A percentile compares a stretch with the other conserved stretches of the same genome.
Evolutionary conservation across 1,139 yeast genomes (phyloP).

Genomic region (Pichia kudriavzevii): DNA sequence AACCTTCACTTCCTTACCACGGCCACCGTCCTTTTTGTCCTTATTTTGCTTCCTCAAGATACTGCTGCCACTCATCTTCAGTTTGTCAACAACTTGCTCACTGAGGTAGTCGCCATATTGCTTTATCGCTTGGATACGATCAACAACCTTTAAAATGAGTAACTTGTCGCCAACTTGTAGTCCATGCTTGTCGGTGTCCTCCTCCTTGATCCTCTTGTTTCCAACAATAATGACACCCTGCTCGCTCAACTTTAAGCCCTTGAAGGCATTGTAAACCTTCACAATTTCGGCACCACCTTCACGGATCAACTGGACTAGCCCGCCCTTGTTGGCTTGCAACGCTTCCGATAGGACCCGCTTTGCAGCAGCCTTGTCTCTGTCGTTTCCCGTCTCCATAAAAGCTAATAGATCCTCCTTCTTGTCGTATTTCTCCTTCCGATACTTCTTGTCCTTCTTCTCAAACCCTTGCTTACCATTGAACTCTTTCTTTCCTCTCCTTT

Average conservation of each 20-base stretch:
- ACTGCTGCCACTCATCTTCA: slow-evolving; percentile 14
- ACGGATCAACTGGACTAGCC: slow-evolving; percentile 17
- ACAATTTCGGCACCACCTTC: slow-evolving; percentile 14
- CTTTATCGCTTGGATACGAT: slow-evolving; percentile 30
- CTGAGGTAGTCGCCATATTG: slow-evolving; percentile 32
- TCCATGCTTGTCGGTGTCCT: slow-evolving; percentile 6
- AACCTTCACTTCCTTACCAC: slow-evolving; percentile 25
- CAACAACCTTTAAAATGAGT: slow-evolving; percentile 33
- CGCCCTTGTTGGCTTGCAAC: slow-evolving; percentile 12
- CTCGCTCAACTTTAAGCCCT: slow-evolving; percentile 17
- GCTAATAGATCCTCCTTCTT: slow-evolving; percentile 2
- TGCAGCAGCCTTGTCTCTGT: slow-evolving; percentile 21
- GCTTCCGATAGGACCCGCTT: slow-evolving; percentile 17
- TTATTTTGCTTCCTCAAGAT: slow-evolving; percentile 24
- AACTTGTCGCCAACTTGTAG: slow-evolving; percentile 12
- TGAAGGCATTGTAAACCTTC: slow-evolving; percentile 13
- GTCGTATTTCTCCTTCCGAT: not conserved
- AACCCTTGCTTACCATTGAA: no score
- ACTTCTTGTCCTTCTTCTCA: not conserved
- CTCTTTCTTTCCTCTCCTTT: not conserved
- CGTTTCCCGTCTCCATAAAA: slow-evolving; percentile 18
- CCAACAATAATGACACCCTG: slow-evolving; percentile 21
- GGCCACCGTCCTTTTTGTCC: slow-evolving; percentile 23
- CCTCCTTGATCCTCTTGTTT: slow-evolving; percentile 9
- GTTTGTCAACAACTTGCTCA: slow-evolving; percentile 18